Evolutionary conservation across 2,329 filamentous ascomycete genomes (phyloP).

Genomic region (Kalmusia sp.): DNA sequence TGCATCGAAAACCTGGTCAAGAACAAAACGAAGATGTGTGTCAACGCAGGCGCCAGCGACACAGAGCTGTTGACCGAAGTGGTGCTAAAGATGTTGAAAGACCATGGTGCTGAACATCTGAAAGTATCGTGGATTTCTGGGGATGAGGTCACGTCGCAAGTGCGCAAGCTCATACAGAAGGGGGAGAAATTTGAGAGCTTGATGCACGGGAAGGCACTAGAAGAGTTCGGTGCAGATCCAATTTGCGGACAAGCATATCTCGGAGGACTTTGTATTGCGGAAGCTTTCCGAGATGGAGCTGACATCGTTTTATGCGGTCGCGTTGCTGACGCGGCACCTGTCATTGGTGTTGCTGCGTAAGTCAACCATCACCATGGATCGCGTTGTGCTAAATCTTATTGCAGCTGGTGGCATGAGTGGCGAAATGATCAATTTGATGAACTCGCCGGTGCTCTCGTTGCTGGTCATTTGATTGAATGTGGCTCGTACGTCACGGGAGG

Average conservation of each 20-base stretch:
- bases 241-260: constrained; percentile 12
- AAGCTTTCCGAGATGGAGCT: constrained; percentile 9
- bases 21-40: constrained; percentile 4
- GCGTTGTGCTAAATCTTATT: constrained; percentile 41
- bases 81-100: constrained; percentile 1
- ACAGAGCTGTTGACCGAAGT: constrained; percentile 10
- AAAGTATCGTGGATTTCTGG: constrained; percentile 11
- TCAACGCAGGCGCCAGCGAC: constrained; percentile 15
- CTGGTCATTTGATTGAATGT: constrained; percentile 51
- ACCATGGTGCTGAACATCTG: background rate
- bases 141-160: constrained; percentile 32
- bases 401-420: constrained; percentile 63
- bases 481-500: constrained; percentile 37
- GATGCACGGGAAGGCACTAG: constrained; percentile 46
- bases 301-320: constrained; percentile 31
- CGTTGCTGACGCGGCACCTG: constrained; percentile 22
- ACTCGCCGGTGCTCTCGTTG: constrained; percentile 46
- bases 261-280: constrained; percentile 12
- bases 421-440: constrained; percentile 38
- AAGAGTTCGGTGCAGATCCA: constrained; percentile 11
- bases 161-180: constrained; percentile 42
- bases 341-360: constrained; percentile 12
- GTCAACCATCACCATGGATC: constrained; percentile 29
- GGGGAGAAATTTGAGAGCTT: constrained; percentile 49
- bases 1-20: constrained; percentile 7